Conservation (phyloP, 768 basidiomycete species). For the Tricholoma flavovirens region DNA sequence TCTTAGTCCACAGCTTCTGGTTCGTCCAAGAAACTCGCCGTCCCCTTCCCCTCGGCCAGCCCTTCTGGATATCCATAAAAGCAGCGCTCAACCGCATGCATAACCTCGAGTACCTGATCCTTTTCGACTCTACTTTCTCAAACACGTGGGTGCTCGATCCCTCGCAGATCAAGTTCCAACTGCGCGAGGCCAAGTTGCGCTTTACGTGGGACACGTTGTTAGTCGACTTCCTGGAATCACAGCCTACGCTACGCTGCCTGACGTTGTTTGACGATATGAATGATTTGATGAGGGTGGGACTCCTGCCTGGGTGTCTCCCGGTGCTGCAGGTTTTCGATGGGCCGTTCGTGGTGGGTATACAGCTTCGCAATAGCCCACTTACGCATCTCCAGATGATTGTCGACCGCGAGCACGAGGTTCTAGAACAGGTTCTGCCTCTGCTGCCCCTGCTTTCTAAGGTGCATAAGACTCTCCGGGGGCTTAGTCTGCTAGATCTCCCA, state of each 20-base stretch:
- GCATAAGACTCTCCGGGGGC: constrained; percentile 20
- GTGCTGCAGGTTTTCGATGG: constrained; percentile 41
- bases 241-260: constrained; percentile 36
- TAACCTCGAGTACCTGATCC: constrained; percentile 37
- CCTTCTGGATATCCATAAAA: constrained; percentile 42
- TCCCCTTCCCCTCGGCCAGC: constrained; percentile 18
- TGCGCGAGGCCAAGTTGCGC: constrained; percentile 42
- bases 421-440: constrained; percentile 23
- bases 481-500: constrained; percentile 27
- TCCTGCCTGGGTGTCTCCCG: constrained; percentile 26
- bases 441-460: constrained; percentile 23
- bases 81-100: constrained; percentile 36
- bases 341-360: constrained; percentile 33
- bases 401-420: constrained; percentile 33
- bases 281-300: constrained; percentile 9
- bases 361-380: constrained; percentile 35
- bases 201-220: constrained; percentile 44
- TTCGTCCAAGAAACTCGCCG: constrained; percentile 32
- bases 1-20: constrained; percentile 38
- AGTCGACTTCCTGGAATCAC: constrained; percentile 43
- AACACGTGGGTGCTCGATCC: constrained; percentile 45
- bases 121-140: constrained; percentile 33
- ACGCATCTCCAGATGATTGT: constrained; percentile 40
- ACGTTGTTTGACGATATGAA: constrained; percentile 24
- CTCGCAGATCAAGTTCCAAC: constrained; percentile 35